Evolutionary conservation across 148 eudicot genomes (phyloP), one percentile per base, ranked within the genome.

Genomic region (Rheum nobile): DNA sequence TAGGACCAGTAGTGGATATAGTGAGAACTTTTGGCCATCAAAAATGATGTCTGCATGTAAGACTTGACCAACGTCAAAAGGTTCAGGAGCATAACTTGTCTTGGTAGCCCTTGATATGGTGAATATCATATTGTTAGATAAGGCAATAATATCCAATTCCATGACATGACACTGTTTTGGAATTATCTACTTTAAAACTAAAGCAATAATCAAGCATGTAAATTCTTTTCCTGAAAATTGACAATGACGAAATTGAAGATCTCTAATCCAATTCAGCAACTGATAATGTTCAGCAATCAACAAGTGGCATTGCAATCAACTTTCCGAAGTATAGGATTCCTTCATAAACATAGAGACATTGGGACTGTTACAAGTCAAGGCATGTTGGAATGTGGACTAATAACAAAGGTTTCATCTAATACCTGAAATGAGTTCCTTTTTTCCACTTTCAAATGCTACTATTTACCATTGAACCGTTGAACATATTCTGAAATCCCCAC

Each of bases 401-500:
- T 32, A 39, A 55, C 6, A 63, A 39, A 65, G 70, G 12, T n/a
- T 76, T 37, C 71, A 61, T 32, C 38, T 65, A 35, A 67, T 88
- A 96, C 99, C 99, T 83, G 97, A 90, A 73, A 96, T 92, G 63
- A 81, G 84, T 75, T 96, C 95, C 81, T 59, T 86, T 77, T 96
- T 90, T 59, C 84, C 94, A 76, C 79, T 83, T 72, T 82, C 96
- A 65, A 87, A 61, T 52, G 88, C 77, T 67, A 84, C 83, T 1
- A 96, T 90, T 59, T 90, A 92, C 99, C 99, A 96, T 76, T 92
- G 99, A 77, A 96, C n/a, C n/a, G n/a, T n/a, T n/a, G n/a, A n/a
- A n/a, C n/a, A n/a, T n/a, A n/a, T n/a, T n/a, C n/a, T n/a, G n/a
- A n/a, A n/a, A n/a, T n/a, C n/a, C n/a, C n/a, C n/a, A n/a, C n/a